Conservation (phyloP, 352 stramenopile genomes). For the Pythium rishiriense region DNA sequence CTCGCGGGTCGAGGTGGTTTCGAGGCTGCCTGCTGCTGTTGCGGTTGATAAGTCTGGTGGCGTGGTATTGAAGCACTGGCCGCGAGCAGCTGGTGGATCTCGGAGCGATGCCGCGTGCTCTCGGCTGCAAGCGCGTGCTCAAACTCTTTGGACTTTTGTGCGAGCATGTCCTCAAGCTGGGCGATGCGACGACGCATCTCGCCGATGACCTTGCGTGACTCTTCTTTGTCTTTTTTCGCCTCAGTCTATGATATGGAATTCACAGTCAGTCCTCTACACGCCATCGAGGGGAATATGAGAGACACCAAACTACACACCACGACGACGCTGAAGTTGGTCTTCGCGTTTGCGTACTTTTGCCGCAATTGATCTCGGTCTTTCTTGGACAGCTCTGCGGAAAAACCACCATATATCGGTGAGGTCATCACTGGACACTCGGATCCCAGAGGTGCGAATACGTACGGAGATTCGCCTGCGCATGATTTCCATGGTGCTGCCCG, state of each 20-base stretch:
- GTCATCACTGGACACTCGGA: too few species aligned
- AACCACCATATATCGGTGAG: too few species aligned
- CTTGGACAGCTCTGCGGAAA: constrained; percentile 43
- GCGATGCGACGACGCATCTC: constrained; percentile 56
- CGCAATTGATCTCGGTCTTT: constrained; percentile 68
- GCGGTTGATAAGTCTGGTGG: not conserved
- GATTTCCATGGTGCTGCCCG: not conserved
- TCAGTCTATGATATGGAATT: constrained; percentile 40
- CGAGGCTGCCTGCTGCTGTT: constrained; percentile 25
- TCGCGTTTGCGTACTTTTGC: constrained; percentile 80
- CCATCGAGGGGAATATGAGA: not conserved
- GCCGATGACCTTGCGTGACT: constrained; percentile 46
- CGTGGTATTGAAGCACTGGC: constrained; percentile 26
- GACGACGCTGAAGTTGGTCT: constrained; percentile 72
- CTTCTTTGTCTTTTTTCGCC: constrained; percentile 74
- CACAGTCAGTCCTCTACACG: not conserved
- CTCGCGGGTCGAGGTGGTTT: constrained; percentile 20
- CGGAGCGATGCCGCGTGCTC: constrained; percentile 37
- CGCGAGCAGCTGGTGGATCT: constrained; percentile 61
- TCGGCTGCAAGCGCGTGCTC: constrained; percentile 57
- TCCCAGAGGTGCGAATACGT: too few species aligned
- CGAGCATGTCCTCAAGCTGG: constrained; percentile 46
- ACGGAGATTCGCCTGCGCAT: constrained; percentile 12
- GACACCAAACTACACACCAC: constrained; percentile 53
- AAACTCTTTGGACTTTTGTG: constrained; percentile 62